Percentiles rank a stretch among this genome's conserved stretches.
Conservation (phyloP, 495 filamentous ascomycete species). For the Beverwykella pulmonaria region DNA sequence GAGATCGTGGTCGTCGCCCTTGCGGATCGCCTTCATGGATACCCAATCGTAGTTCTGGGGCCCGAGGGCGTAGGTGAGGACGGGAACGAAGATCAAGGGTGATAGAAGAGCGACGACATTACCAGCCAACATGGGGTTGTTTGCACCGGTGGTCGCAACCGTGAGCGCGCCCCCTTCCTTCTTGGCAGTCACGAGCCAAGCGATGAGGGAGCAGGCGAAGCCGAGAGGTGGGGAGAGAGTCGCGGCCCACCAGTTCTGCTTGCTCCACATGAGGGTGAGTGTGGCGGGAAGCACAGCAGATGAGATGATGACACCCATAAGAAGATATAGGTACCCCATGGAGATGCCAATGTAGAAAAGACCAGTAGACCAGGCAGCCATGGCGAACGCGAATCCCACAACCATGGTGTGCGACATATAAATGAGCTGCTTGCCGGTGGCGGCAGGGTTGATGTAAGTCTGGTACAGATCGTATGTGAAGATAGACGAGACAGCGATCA, state of each 20-base stretch:
- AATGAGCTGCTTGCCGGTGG: conserved; percentile 73
- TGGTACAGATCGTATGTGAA: conserved; percentile 86
- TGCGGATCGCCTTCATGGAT: conserved; percentile 81
- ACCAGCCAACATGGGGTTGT: conserved; percentile 88
- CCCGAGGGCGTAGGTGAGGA: conserved; percentile 75
- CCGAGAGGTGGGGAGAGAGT: conserved; percentile 76
- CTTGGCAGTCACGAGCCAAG: conserved; percentile 89
- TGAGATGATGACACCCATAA: conserved; percentile 92
- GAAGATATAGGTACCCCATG: conserved; percentile 78
- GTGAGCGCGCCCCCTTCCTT: conserved; percentile 72
- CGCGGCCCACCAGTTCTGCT: conserved; percentile 80
- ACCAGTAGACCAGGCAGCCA: conserved; percentile 82
- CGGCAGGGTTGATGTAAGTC: conserved; percentile 60
- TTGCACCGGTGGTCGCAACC: conserved; percentile 75
- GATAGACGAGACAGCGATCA: conserved; percentile 92
- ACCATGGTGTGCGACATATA: conserved; percentile 82
- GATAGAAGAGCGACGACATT: conserved; percentile 81
- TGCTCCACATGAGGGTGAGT: conserved; percentile 78
- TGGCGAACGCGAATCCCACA: conserved; percentile 74
- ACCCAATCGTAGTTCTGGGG: conserved; percentile 87
- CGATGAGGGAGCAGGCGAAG: conserved; percentile 72
- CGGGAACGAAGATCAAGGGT: conserved; percentile 75
- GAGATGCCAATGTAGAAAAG: conserved; percentile 67
- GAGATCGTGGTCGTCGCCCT: conserved; percentile 80
- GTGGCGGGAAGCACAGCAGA: conserved; percentile 82